Evolutionary conservation across 495 filamentous ascomycete species (phyloP).

Genomic region (Evansstolkia leycettana): DNA sequence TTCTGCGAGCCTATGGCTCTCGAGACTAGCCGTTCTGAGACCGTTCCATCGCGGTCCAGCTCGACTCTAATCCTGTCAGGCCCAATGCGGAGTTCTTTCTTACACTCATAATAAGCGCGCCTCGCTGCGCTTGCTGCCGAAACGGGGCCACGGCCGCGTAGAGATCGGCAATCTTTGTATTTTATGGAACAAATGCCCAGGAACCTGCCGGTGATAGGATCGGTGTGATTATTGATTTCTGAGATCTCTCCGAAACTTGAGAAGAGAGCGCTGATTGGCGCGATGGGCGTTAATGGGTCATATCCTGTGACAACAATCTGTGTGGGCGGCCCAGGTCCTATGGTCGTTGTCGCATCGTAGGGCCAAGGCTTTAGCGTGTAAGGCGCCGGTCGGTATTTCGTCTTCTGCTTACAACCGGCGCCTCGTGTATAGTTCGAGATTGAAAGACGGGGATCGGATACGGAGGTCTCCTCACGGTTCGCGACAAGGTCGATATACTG

Average conservation of each 20-base stretch:
- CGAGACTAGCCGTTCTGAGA: constrained; percentile 61
- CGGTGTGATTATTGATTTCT: constrained; percentile 78
- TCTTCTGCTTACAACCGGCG: constrained; percentile 54
- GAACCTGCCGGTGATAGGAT: constrained; percentile 85
- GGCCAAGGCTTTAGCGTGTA: constrained; percentile 66
- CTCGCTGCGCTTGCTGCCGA: constrained; percentile 68
- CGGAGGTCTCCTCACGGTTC: constrained; percentile 51
- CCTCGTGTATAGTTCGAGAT: constrained; percentile 47
- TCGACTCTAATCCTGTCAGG: constrained; percentile 64
- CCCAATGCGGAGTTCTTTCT: constrained; percentile 60
- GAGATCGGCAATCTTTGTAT: constrained; percentile 62
- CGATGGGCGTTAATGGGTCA: constrained; percentile 71
- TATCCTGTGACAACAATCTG: constrained; percentile 90
- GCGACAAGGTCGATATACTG: constrained; percentile 59
- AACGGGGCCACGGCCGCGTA: constrained; percentile 34
- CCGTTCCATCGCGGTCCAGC: constrained; percentile 74
- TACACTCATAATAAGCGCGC: constrained; percentile 49
- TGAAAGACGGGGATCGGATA: constrained; percentile 65
- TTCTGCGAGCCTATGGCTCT: constrained; percentile 53
- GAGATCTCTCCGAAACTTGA: constrained; percentile 79
- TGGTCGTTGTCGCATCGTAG: constrained; percentile 68
- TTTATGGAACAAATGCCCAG: constrained; percentile 84
- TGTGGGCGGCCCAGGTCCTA: constrained; percentile 76
- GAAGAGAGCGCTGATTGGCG: constrained; percentile 70
- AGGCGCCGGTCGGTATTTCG: constrained; percentile 59